phyloP scores from a whole-genome alignment of 1,284 basidiomycete genomes.

The Puccinia hordei region DNA sequence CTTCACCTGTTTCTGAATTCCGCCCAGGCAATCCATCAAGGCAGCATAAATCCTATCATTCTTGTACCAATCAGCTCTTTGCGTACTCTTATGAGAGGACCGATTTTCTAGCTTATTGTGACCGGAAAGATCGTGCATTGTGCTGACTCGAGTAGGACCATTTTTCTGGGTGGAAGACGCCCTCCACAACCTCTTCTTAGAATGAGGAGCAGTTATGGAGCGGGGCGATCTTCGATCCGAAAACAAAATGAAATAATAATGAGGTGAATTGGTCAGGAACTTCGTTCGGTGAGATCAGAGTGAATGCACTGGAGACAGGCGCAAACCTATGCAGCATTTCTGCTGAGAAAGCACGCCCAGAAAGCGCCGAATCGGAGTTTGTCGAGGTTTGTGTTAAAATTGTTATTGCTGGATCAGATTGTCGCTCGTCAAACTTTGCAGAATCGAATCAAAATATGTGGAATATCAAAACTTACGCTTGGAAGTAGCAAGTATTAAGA shows the following conservation, averaged over 20 bases:
- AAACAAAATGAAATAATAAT: background rate
- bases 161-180: slow-evolving; percentile 6
- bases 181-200: slow-evolving; percentile 12
- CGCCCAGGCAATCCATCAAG: slow-evolving; percentile 15
- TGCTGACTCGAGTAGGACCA: slow-evolving; percentile 3
- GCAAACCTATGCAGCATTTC: slow-evolving; percentile 10
- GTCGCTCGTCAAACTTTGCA: background rate
- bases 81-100: background rate
- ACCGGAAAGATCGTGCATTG: background rate
- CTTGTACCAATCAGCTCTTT: slow-evolving; percentile 15
- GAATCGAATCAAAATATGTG: too few relatives aligned
- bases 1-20: slow-evolving; percentile 3
- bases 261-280: background rate
- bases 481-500: slow-evolving; percentile 10
- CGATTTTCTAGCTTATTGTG: slow-evolving; percentile 12
- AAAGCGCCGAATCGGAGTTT: background rate
- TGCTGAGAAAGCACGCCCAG: slow-evolving; percentile 4
- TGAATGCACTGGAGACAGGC: background rate
- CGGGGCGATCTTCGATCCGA: background rate
- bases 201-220: background rate
- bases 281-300: background rate
- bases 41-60: slow-evolving; percentile 29
- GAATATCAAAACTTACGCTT: background rate
- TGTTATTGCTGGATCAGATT: slow-evolving; percentile 9
- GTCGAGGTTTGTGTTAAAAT: background rate